Percentiles rank a stretch among this genome's conserved stretches.
These are phyloP conservation scores for Saxophila tyrrhenica DNA, from an alignment of 495 filamentous ascomycete species.

Conservation along the genomic window DNA sequence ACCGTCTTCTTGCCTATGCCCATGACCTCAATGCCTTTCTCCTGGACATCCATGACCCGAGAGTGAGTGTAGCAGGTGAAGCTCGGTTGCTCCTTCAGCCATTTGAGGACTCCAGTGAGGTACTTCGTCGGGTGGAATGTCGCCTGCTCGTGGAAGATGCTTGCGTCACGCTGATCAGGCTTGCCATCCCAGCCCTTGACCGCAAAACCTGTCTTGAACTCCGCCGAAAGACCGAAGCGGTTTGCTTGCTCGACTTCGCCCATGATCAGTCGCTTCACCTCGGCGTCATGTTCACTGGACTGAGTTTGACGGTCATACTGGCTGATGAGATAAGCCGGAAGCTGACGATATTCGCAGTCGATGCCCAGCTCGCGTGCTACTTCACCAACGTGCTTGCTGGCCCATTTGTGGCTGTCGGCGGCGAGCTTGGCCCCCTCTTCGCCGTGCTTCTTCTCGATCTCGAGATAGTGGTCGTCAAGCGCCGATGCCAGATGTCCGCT, in stretches of 20 bases:
- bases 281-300: slow-evolving; percentile 29
- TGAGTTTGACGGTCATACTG: slow-evolving; percentile 27
- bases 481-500: slow-evolving; percentile 44
- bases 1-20: slow-evolving; percentile 16
- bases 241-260: slow-evolving; percentile 35
- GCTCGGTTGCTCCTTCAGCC: slow-evolving; percentile 38
- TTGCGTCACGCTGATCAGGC: slow-evolving; percentile 39
- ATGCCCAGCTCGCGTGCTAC: slow-evolving; percentile 37
- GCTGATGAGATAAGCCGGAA: slow-evolving; percentile 39
- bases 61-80: slow-evolving; percentile 45
- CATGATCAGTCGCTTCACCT: slow-evolving; percentile 26
- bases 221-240: slow-evolving; percentile 33
- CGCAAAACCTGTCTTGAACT: slow-evolving; percentile 29
- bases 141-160: slow-evolving; percentile 39
- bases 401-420: slow-evolving; percentile 45
- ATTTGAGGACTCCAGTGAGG: slow-evolving; percentile 38
- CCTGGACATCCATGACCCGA: slow-evolving; percentile 37
- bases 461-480: slow-evolving; percentile 40
- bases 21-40: slow-evolving; percentile 32
- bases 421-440: slow-evolving; percentile 36
- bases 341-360: slow-evolving; percentile 43
- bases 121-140: slow-evolving; percentile 51
- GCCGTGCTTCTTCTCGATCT: slow-evolving; percentile 43
- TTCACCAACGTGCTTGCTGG: slow-evolving; percentile 39
- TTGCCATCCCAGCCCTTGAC: slow-evolving; percentile 39